Evolutionary conservation across 306 rosid species (phyloP), one percentile per base, ranked within the genome.

Genomic region (Vigna reflexopilosa): DNA sequence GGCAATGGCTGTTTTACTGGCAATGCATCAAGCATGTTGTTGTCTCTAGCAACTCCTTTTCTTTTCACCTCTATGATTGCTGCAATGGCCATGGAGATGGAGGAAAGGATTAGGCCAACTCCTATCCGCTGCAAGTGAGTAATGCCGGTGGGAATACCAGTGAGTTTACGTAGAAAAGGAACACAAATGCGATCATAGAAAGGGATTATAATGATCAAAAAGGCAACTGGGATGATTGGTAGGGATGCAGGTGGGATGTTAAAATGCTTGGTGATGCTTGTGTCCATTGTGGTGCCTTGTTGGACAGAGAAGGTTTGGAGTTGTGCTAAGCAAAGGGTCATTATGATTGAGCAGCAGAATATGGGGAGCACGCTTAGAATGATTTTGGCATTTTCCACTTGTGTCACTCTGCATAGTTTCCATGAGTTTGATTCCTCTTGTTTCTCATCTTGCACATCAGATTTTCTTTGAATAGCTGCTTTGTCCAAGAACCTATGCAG

Each of bases 321-420:
- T 47, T 94, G 98, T 44, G 98, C 98, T 44, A 92, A 74, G 80
- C 98, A 94, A 34, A 94, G 97, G 9, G 97, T 94, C 97, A 94
- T 90, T 62, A 89, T 81, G 22, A 92, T 89, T 80, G 98, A 88
- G 86, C 97, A 94, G 24, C 87, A 79, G 75, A 94, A 92, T 71
- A 94, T 73, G 24, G 98, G 98, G 45, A 92, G n/a, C 97, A 94
- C 79, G 63, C 97, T 86, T 9, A 86, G 73, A n/a, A 92, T 74
- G 64, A 91, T 73, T 68, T 94, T 94, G 20, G 91, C 97, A 73
- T 92, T 92, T 76, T 94, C 98, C 17, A 92, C 98, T 82, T 92
- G 97, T 2, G 95, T 92, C 0, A 94, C 92, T 70, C 93, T 92
- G 87, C 97, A 87, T 19, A 89, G 85, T 81, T 87, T 88, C 98